Evolutionary conservation across 345 rosid genomes (phyloP), one percentile per base, ranked within the genome.

Genomic region (Eucalyptus grandis): DNA sequence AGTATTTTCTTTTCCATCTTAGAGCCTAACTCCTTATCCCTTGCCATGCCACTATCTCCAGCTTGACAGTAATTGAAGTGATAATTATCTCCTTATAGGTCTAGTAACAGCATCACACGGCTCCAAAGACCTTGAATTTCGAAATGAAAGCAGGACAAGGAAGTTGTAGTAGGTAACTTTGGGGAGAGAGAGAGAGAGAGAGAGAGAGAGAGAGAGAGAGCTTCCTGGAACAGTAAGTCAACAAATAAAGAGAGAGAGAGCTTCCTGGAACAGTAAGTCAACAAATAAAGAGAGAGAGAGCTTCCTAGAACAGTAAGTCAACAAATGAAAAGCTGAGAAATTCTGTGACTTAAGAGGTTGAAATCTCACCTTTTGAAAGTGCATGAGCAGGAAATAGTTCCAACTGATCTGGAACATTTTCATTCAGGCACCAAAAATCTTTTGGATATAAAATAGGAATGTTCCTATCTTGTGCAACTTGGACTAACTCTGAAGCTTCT

Each of bases 391-490:
- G 93, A 89, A 94, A 90, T 89, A 91, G 89, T 90, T 91, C 91
- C 90, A 94, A 62, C 87, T 92, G 90, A 87, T 87, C 67, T 43
- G 92, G 90, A 21, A 82, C 91, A 49, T 86, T 85, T 60, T 89
- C 89, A 87, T 92, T 93, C 53, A 87, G 72, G 89, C 96, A 94
- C 94, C 93, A 95, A 91, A 95, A 93, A 86, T 95, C 96, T 89
- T 90, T 92, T 54, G 98, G 98, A 91, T 86, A 93, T 51, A 92
- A 82, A 89, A 95, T 90, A 7, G 91, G 89, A 83, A 90, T 89
- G 46, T 91, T 92, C 90, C 94, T 92, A 49, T 91, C 85, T 51
- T 8, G 89, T 81, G 95, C 94, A 89, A 92, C 88, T 90, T 93
- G 92, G 89, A 94, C 91, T 85, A 94, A 89, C 53, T 95, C 92